A percentile compares a stretch with the other conserved stretches of the same genome.
Conservation (phyloP, 805 yeast species). For the Nadsonia fulvescens region DNA sequence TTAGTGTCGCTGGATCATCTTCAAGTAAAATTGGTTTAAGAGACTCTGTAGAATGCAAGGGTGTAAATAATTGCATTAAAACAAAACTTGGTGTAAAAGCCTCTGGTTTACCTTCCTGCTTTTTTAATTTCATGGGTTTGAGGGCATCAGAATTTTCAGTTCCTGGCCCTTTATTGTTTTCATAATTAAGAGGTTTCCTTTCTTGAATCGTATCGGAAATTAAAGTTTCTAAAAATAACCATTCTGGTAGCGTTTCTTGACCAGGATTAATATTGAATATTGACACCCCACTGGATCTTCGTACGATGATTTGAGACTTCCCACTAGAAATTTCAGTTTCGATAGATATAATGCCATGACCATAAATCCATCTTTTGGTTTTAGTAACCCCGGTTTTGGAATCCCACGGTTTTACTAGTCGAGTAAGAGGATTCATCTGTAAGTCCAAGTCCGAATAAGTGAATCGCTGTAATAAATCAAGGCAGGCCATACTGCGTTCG, state of each 20-base stretch:
- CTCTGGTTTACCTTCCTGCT: slow-evolving; percentile 4
- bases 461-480: slow-evolving; percentile 53
- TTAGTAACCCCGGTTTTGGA: slow-evolving; percentile 9
- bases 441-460: slow-evolving; percentile 47
- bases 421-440: too few relatives aligned
- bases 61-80: slow-evolving; percentile 32
- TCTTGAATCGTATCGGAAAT: too few relatives aligned
- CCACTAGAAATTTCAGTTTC: slow-evolving; percentile 37
- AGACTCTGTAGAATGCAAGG: slow-evolving; percentile 18
- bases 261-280: slow-evolving; percentile 24
- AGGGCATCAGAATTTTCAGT: background rate
- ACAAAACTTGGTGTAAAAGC: slow-evolving; percentile 27
- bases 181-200: too few relatives aligned
- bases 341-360: slow-evolving; percentile 37
- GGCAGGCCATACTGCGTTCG: slow-evolving; percentile 39
- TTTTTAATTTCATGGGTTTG: slow-evolving; percentile 1
- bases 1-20: slow-evolving; percentile 26
- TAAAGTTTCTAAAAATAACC: too few relatives aligned
- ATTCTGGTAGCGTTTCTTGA: slow-evolving; percentile 8
- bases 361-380: slow-evolving; percentile 39
- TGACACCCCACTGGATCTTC: slow-evolving; percentile 53
- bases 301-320: slow-evolving; percentile 27
- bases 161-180: too few relatives aligned
- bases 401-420: too few relatives aligned
- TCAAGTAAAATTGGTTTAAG: slow-evolving; percentile 32